phyloP scores from a whole-genome alignment of 331 rosid genomes.

The Rosa hybrid region DNA sequence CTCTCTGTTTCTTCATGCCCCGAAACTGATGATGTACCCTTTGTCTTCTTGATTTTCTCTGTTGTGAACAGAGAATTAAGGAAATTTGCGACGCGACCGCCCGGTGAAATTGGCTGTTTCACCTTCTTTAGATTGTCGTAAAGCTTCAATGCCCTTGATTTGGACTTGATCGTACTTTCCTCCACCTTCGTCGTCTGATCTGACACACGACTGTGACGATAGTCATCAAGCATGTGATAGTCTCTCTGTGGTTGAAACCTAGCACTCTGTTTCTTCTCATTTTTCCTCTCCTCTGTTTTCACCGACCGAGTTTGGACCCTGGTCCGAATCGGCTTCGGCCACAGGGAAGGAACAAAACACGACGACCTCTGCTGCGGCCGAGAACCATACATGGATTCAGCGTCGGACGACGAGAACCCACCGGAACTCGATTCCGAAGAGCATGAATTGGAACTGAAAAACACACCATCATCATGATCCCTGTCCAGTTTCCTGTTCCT shows the following conservation, averaged over 20 bases:
- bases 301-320: constrained; percentile 25
- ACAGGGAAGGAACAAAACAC: constrained; percentile 41
- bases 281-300: constrained; percentile 47
- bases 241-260: constrained; percentile 34
- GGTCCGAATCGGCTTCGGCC: constrained; percentile 58
- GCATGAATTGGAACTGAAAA: constrained; percentile 70
- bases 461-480: constrained; percentile 45
- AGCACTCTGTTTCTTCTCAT: constrained; percentile 41
- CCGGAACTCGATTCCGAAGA: constrained; percentile 89
- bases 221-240: constrained; percentile 28
- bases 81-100: constrained; percentile 67
- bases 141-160: constrained; percentile 73
- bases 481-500: constrained; percentile 24
- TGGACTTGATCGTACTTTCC: constrained; percentile 51
- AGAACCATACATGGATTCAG: constrained; percentile 54
- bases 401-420: constrained; percentile 75
- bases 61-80: constrained; percentile 61
- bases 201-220: constrained; percentile 8
- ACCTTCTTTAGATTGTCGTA: constrained; percentile 77
- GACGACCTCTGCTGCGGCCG: constrained; percentile 37
- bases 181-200: constrained; percentile 19
- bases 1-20: constrained; percentile 32
- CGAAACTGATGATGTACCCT: constrained; percentile 20
- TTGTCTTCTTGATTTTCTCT: constrained; percentile 41
- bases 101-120: constrained; percentile 91